Percentiles rank a stretch among this genome's conserved stretches.
Evolutionary conservation across 768 basidiomycete species (phyloP).

Genomic region (Dendrothele bispora): DNA sequence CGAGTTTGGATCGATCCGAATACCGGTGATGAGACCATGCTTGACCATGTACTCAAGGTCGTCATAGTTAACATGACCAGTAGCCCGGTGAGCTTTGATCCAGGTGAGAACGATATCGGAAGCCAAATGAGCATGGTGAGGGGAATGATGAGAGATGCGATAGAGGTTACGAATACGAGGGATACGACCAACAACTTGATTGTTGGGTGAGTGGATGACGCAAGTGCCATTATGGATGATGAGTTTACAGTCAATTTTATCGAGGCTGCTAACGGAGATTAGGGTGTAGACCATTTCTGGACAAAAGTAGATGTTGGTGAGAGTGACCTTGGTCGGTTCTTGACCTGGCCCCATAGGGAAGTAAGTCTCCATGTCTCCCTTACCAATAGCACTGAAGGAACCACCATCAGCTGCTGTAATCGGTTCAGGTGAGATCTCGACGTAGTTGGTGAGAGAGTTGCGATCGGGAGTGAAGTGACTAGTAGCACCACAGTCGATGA

Average conservation of each 20-base stretch:
- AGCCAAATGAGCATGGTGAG: not conserved
- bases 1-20: constrained; percentile 14
- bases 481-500: constrained; percentile 32
- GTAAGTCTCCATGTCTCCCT: constrained; percentile 24
- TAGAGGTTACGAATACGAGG: constrained; percentile 26
- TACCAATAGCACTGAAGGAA: constrained; percentile 23
- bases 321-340: constrained; percentile 16
- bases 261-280: constrained; percentile 23
- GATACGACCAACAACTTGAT: constrained; percentile 18
- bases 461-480: constrained; percentile 31
- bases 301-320: constrained; percentile 24
- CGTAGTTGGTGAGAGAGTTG: constrained; percentile 24
- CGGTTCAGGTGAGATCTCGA: constrained; percentile 9
- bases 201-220: constrained; percentile 10
- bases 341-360: constrained; percentile 23
- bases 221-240: constrained; percentile 12
- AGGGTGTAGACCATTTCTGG: constrained; percentile 28
- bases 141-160: constrained; percentile 8
- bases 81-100: constrained; percentile 22
- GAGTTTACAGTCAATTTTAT: constrained; percentile 12
- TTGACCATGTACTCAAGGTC: constrained; percentile 16
- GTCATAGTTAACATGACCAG: constrained; percentile 26
- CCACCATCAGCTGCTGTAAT: constrained; percentile 28
- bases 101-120: no score
- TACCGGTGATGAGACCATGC: constrained; percentile 18